Percentiles rank a stretch among this genome's conserved stretches.
These are phyloP conservation scores for Petunia hybrid DNA, from an alignment of 305 asterid species.

Conservation along the genomic window DNA sequence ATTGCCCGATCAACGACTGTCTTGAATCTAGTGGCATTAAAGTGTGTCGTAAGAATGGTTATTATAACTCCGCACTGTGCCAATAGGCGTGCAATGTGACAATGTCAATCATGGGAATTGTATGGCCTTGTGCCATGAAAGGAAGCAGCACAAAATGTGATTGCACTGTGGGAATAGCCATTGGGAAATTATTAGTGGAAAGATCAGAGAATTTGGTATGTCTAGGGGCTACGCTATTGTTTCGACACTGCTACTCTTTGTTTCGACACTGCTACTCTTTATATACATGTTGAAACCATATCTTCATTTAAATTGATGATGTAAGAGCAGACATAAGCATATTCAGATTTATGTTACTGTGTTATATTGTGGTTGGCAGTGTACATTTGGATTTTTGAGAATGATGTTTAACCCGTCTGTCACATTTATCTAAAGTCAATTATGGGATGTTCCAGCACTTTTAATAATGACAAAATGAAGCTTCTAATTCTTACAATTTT, in stretches of 20 bases:
- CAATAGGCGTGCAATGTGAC: constrained; percentile 38
- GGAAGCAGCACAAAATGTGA: constrained; percentile 50
- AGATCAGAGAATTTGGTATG: background rate
- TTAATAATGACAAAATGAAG: background rate
- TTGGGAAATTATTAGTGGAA: background rate
- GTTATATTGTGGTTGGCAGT: background rate
- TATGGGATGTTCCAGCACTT: too few species aligned
- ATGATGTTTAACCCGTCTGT: background rate
- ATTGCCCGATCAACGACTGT: constrained; percentile 35
- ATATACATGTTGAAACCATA: background rate
- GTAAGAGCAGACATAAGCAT: constrained; percentile 10
- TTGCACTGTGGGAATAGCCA: background rate
- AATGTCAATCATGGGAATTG: constrained; percentile 50
- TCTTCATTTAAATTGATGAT: background rate
- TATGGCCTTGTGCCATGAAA: constrained; percentile 50
- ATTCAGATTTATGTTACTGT: background rate
- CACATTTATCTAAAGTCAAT: background rate
- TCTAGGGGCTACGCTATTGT: background rate
- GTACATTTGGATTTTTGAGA: background rate
- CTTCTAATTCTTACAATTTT: background rate
- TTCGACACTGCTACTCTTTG: background rate
- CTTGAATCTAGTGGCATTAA: constrained; percentile 37
- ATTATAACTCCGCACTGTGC: constrained; percentile 40
- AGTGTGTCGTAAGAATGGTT: constrained; percentile 46
- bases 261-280: background rate